These are phyloP conservation scores for Colletotrichum magnum DNA, from an alignment of 2,329 filamentous ascomycete species.

Conservation along the genomic window DNA sequence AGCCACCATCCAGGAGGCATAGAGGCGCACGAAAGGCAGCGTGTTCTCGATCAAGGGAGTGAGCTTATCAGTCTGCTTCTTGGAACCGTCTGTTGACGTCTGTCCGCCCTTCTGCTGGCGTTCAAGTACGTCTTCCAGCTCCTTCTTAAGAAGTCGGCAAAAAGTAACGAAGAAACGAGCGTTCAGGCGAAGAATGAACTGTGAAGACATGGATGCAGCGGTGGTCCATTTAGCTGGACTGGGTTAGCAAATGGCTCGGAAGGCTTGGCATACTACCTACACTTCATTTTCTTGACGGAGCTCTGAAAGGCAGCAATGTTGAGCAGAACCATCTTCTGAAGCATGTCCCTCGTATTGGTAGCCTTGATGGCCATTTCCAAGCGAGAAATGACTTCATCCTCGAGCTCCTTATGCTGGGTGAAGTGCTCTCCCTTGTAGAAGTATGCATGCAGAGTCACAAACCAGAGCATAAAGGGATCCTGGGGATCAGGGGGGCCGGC, in stretches of 20 bases:
- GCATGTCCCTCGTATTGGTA: slow-evolving; percentile 71
- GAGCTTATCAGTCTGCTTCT: slow-evolving; percentile 48
- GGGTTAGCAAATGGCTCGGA: slow-evolving; percentile 8
- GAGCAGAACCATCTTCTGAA: slow-evolving; percentile 86
- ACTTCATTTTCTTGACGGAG: slow-evolving; percentile 71
- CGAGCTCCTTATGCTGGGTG: slow-evolving; percentile 82
- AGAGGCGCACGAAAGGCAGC: slow-evolving; percentile 68
- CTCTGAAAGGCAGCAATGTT: slow-evolving; percentile 89
- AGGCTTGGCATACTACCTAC: slow-evolving; percentile 46
- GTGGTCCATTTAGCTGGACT: slow-evolving; percentile 61
- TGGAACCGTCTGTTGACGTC: slow-evolving; percentile 40
- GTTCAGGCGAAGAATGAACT: slow-evolving; percentile 83
- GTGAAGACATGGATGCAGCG: slow-evolving; percentile 63
- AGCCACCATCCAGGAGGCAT: slow-evolving; percentile 67
- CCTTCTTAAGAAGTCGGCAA: slow-evolving; percentile 77
- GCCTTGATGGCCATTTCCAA: slow-evolving; percentile 81
- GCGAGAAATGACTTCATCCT: slow-evolving; percentile 86
- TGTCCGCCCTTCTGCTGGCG: slow-evolving; percentile 51
- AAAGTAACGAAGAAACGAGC: slow-evolving; percentile 82
- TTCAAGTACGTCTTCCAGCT: slow-evolving; percentile 69
- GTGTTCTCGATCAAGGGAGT: slow-evolving; percentile 57
- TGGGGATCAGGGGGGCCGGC: slow-evolving; percentile 65
- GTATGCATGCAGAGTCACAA: slow-evolving; percentile 86
- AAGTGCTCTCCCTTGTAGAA: slow-evolving; percentile 86
- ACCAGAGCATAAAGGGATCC: slow-evolving; percentile 82